phyloP scores from a whole-genome alignment of 345 rosid species.

The Camelina neglecta region DNA sequence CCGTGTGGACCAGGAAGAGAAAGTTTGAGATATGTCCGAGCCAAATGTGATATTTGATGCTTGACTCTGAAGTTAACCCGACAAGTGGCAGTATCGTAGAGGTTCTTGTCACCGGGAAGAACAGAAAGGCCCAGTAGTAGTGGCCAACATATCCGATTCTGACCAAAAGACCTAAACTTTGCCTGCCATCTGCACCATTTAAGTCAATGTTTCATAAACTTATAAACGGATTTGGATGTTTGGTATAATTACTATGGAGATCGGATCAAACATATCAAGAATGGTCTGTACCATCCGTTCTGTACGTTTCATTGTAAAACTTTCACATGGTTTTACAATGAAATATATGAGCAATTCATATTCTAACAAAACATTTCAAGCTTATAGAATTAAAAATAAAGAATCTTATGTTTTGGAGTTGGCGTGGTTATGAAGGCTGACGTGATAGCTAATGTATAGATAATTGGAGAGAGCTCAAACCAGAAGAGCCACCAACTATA shows the following conservation, averaged over 20 bases:
- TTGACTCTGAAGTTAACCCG: slow-evolving; percentile 68
- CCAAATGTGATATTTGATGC: slow-evolving; percentile 78
- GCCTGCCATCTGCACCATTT: slow-evolving; percentile 58
- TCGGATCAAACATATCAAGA: not conserved
- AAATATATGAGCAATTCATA: too few relatives aligned
- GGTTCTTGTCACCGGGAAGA: slow-evolving; percentile 66
- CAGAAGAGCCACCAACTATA: slow-evolving; percentile 63
- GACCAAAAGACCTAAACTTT: slow-evolving; percentile 57
- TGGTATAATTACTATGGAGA: too few relatives aligned
- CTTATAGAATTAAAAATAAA: not conserved
- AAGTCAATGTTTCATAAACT: not conserved
- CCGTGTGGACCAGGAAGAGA: slow-evolving; percentile 49
- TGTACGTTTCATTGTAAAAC: too few relatives aligned
- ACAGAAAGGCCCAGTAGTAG: slow-evolving; percentile 71
- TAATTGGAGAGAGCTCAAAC: slow-evolving; percentile 46
- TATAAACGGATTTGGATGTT: not conserved
- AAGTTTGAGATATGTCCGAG: slow-evolving; percentile 66
- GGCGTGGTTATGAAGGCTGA: slow-evolving; percentile 31
- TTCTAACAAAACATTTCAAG: too few relatives aligned
- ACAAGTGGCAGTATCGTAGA: slow-evolving; percentile 63
- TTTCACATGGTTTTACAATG: not conserved
- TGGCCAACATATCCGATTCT: slow-evolving; percentile 65
- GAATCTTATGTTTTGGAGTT: slow-evolving; percentile 38
- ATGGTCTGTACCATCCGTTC: not conserved
- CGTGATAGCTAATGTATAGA: slow-evolving; percentile 54